Base-by-base conservation (phyloP, 192 early-diverging fungal genomes). In the Backusella liffmaniae region DNA sequence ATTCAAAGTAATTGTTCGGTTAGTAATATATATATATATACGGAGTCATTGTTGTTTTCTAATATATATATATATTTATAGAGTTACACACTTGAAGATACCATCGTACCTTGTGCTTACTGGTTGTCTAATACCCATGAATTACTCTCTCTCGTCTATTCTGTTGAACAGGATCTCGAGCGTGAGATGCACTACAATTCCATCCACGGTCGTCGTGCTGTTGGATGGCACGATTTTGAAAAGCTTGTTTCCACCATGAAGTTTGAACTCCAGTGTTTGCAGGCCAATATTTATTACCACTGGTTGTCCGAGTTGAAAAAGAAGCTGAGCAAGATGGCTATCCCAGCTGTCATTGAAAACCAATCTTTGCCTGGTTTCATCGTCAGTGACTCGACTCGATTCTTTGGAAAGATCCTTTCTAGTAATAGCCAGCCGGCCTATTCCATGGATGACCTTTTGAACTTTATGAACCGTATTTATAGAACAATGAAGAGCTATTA, bases 91-190 rank as follows among this genome's bases (percentile, higher is more conserved):
- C 93, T 94, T 65, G 95, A 96, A 65, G 94, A 93, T 78, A 92
- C 94, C 7, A 86, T 90, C 56, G 78, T 80, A 87, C 93, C 91
- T 13, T 91, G 91, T 70, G 94, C 94, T 15, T 99, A 96, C 89
- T 99, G 98, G 98, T 85, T 99, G 36, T 96, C 96, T 26, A 99
- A 99, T 78, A 92, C 94, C 29, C 97, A 95, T 80, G 98, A 98
- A 84, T 86, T 99, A 53, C 83, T 97, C 77, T 96, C 96, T 9
- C 89, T 99, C 76, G 91, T 97, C 76, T 91, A 86, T 70, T 84
- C 84, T 76, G 89, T 86, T 75, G 93, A 94, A 75, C 89, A 91
- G 78, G 89, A 91, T 74, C 88, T 91, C 72, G 82, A 87, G 15
- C 84, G 78, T 13, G 87, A 87, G 49, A 92, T 96, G 78, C 88